Conservation (phyloP, 176 grass and related monocot genomes). For the Paspalum notatum region DNA sequence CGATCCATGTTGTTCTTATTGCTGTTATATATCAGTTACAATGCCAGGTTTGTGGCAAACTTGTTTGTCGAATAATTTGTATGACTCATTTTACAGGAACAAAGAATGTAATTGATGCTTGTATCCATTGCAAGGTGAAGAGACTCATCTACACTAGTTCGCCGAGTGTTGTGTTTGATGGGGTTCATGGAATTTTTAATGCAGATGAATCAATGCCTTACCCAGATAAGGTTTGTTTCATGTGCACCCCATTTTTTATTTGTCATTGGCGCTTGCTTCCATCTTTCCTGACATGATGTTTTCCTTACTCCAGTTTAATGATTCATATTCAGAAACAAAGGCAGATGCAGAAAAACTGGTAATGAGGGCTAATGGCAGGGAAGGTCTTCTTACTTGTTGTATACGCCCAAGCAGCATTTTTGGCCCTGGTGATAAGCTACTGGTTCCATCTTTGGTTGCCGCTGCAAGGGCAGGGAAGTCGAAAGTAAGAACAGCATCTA, state of each 20-base stretch:
- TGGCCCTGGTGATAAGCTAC: slow-evolving; percentile 93
- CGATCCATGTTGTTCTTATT: background rate
- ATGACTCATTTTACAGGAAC: slow-evolving; percentile 63
- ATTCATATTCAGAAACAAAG: slow-evolving; percentile 99
- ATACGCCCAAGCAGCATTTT: slow-evolving; percentile 99
- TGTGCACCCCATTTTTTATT: slow-evolving; percentile 29
- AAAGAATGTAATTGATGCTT: slow-evolving; percentile 91
- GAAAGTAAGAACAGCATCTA: slow-evolving; percentile 64
- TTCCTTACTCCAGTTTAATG: slow-evolving; percentile 85
- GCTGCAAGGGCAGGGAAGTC: slow-evolving; percentile 93
- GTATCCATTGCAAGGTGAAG: slow-evolving; percentile 81
- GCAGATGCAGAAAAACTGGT: slow-evolving; percentile 93
- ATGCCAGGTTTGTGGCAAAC: background rate
- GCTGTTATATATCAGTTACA: background rate
- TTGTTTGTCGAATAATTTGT: background rate
- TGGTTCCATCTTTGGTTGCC: slow-evolving; percentile 88
- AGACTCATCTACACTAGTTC: slow-evolving; percentile 98
- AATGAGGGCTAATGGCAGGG: slow-evolving; percentile 83
- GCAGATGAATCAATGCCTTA: slow-evolving; percentile 86
- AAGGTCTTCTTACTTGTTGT: slow-evolving; percentile 93
- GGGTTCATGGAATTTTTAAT: slow-evolving; percentile 89
- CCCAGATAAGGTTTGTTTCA: slow-evolving; percentile 70
- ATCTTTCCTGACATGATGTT: slow-evolving; percentile 51
- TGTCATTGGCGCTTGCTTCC: slow-evolving; percentile 20
- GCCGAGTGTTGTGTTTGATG: slow-evolving; percentile 94